These are phyloP conservation scores for Tylopilus vinaceipallidus DNA, from an alignment of 768 basidiomycete genomes.

Conservation along the genomic window DNA sequence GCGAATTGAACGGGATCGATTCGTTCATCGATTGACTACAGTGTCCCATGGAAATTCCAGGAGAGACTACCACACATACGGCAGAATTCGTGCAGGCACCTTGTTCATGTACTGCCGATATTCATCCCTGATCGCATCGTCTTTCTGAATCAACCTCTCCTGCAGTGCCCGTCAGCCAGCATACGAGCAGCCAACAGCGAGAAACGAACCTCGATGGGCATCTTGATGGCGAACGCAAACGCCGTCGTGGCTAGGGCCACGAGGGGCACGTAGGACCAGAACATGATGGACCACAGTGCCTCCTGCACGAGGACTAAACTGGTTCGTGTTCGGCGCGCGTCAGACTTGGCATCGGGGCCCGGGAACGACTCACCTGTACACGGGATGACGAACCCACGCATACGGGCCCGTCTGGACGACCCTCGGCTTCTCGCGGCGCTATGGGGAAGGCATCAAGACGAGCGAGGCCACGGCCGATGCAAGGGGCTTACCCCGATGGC, in stretches of 20 bases:
- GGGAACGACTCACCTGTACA: constrained; percentile 23
- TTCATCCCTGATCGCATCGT: constrained; percentile 19
- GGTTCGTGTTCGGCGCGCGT: background rate
- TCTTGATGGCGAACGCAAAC: constrained; percentile 27
- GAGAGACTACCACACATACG: constrained; percentile 23
- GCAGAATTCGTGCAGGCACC: constrained; percentile 28
- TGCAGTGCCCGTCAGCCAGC: background rate
- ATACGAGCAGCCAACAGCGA: background rate
- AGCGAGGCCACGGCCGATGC: accelerated
- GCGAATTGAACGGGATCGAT: too few relatives aligned
- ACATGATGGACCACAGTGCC: constrained; percentile 22
- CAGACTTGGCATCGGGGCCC: background rate
- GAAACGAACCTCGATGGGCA: constrained; percentile 31
- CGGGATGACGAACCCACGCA: constrained; percentile 34
- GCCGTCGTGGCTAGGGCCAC: constrained; percentile 16
- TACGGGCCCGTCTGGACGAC: constrained; percentile 35
- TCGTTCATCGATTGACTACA: too few relatives aligned
- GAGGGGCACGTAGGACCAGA: constrained; percentile 33
- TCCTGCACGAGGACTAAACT: constrained; percentile 22
- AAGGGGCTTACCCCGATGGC: constrained; percentile 22
- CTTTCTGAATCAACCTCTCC: constrained; percentile 30
- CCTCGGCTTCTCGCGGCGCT: constrained; percentile 31
- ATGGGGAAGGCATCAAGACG: background rate
- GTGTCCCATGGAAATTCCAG: too few relatives aligned
- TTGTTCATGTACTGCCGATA: constrained; percentile 28